A percentile compares a stretch with the other conserved stretches of the same genome.
These are phyloP conservation scores for Calonectria ilicicola DNA, from an alignment of 2,329 filamentous ascomycete species.

Conservation along the genomic window DNA sequence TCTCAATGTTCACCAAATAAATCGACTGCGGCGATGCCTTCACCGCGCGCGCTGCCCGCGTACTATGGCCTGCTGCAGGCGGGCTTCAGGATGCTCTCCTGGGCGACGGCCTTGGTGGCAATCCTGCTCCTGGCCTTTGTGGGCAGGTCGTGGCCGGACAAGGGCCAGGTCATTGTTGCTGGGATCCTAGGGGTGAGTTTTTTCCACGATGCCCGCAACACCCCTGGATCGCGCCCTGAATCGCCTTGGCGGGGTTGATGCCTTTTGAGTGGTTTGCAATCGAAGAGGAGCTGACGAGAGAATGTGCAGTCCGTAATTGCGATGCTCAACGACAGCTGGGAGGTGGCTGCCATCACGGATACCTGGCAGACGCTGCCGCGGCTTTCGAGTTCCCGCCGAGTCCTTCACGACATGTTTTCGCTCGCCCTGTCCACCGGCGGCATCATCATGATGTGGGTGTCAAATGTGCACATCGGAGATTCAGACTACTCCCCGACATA, in stretches of 20 bases:
- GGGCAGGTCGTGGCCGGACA: conserved; percentile 46
- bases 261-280: background rate
- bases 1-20: conserved; percentile 16
- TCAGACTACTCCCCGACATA: conserved; percentile 2
- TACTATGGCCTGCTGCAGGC: conserved; percentile 39
- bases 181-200: conserved; percentile 48
- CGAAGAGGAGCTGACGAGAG: background rate
- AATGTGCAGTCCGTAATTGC: conserved; percentile 43
- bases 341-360: conserved; percentile 46
- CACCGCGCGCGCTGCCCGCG: conserved; percentile 25
- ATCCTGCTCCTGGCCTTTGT: conserved; percentile 48
- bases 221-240: too few relatives aligned
- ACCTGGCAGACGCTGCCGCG: conserved; percentile 40
- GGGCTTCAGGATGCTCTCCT: conserved; percentile 43
- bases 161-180: conserved; percentile 44
- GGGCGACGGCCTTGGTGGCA: conserved; percentile 47
- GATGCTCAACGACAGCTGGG: conserved; percentile 54
- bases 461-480: conserved; percentile 39
- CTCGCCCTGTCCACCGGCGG: conserved; percentile 50
- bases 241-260: background rate
- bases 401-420: conserved; percentile 49
- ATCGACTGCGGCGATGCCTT: conserved; percentile 31
- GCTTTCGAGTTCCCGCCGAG: conserved; percentile 42
- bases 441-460: conserved; percentile 49
- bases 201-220: background rate